Base-by-base conservation (phyloP, 768 basidiomycete genomes). In the Clathrus columnatus region DNA sequence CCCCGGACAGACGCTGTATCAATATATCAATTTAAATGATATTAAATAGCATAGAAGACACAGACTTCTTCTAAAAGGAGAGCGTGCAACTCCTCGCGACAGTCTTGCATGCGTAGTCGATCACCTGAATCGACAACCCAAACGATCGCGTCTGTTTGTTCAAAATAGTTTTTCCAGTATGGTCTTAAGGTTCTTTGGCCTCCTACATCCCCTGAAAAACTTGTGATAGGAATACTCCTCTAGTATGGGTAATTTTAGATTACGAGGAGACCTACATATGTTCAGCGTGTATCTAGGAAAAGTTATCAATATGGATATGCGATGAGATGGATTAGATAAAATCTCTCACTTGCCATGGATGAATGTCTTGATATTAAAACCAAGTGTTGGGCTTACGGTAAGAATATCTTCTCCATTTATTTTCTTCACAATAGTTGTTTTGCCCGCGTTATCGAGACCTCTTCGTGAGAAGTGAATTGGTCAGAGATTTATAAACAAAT, bases 41-140 rank as follows among this genome's bases (percentile, higher is more conserved):
- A n/a, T n/a, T n/a, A n/a, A n/a, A n/a, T n/a, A n/a, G n/a, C n/a
- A n/a, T n/a, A n/a, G n/a, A n/a, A n/a, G n/a, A n/a, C n/a, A 36
- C 65, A 84, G 71, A 97, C 95, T 70, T 98, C 94, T 77, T 98
- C 94, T 18, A 83, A 80, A 51, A 98, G 75, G 47, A 99, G 77
- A 62, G 77, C 84, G 61, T 87, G 84, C 20, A 98, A 76, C 70
- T 99, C 96, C 48, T 82, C 74, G 65, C 79, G 86, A 71, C 95
- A 98, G 67, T 98, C 94, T 48, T 75, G 70, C 79, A 96, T 90
- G 59, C 96, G 80, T 73, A 91, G 76, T 42, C 88, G 79, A 71
- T 98, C 95, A 32, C 87, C 81, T 0, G 93, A 95, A 73, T 99
- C 96, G 42, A 99, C 94, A 17, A 99, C 95, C 96, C 96, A 99